Percentiles rank a stretch among this genome's conserved stretches.
Conservation (phyloP, 768 basidiomycete genomes). For the Flagelloscypha sp. region DNA sequence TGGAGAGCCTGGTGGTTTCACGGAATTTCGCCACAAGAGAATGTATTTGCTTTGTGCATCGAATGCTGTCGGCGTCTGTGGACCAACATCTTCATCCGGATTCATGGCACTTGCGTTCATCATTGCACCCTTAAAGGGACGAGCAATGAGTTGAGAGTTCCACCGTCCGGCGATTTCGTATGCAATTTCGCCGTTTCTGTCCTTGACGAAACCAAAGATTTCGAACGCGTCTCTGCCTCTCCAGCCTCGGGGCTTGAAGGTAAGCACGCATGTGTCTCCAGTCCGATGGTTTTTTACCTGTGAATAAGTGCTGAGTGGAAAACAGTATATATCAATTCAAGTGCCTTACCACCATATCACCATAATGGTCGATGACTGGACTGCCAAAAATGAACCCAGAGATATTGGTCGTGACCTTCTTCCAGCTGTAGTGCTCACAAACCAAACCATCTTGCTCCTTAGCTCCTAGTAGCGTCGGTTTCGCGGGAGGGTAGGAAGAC, state of each 20-base stretch:
- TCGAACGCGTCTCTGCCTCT: slow-evolving; percentile 86
- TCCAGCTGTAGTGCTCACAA: slow-evolving; percentile 90
- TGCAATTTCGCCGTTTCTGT: slow-evolving; percentile 51
- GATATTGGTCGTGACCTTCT: slow-evolving; percentile 85
- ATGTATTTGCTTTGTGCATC: slow-evolving; percentile 60
- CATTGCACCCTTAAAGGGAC: slow-evolving; percentile 53
- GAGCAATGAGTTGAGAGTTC: slow-evolving; percentile 90
- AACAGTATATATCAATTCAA: slow-evolving; percentile 2
- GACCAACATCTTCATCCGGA: slow-evolving; percentile 59
- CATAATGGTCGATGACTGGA: slow-evolving; percentile 87
- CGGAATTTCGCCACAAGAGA: slow-evolving; percentile 88
- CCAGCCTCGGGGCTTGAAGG: slow-evolving; percentile 97
- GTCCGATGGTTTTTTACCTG: slow-evolving; percentile 88
- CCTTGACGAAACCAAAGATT: slow-evolving; percentile 78
- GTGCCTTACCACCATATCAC: slow-evolving; percentile 79
- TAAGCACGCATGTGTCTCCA: slow-evolving; percentile 76
- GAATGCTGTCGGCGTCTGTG: slow-evolving; percentile 32
- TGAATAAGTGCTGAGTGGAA: slow-evolving; percentile 3
- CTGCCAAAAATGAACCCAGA: slow-evolving; percentile 91
- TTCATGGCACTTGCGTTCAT: slow-evolving; percentile 48
- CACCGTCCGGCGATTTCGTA: slow-evolving; percentile 94
- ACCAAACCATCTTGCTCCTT: slow-evolving; percentile 42
- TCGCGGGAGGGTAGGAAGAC: slow-evolving; percentile 52
- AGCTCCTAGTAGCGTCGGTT: no score
- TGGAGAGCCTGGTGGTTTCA: slow-evolving; percentile 66